phyloP scores from a whole-genome alignment of 495 filamentous ascomycete species.

The Podospora anserina region DNA sequence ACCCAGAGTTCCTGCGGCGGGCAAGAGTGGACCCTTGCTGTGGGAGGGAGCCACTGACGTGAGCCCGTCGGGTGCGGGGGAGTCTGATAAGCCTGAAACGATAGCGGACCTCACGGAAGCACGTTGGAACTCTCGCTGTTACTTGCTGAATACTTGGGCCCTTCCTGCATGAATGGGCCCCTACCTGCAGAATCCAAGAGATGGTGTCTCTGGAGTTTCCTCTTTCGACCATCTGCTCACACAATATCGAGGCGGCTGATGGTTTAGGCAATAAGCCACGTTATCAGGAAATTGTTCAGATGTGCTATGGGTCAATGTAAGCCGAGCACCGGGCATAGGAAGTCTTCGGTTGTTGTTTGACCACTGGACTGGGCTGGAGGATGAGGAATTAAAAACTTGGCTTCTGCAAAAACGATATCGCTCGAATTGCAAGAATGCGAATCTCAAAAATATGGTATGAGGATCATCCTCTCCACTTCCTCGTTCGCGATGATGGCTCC shows the following conservation, averaged over 20 bases:
- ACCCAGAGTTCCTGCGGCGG: background rate
- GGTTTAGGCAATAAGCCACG: background rate
- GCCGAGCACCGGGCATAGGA: too few species aligned
- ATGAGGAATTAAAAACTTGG: too few species aligned
- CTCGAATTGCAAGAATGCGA: too few species aligned
- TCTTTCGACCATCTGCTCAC: background rate
- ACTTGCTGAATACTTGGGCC: slow-evolving; percentile 5
- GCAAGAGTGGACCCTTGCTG: background rate
- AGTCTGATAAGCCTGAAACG: slow-evolving; percentile 7
- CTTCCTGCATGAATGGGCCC: slow-evolving; percentile 6
- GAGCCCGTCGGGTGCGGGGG: slow-evolving; percentile 12
- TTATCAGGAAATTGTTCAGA: background rate
- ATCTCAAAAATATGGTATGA: background rate
- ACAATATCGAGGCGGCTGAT: background rate
- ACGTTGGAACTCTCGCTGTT: slow-evolving; percentile 9
- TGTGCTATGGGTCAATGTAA: background rate
- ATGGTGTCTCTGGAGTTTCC: background rate
- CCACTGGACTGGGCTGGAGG: too few species aligned
- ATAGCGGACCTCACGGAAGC: slow-evolving; percentile 6
- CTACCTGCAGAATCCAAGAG: background rate
- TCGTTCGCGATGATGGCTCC: background rate
- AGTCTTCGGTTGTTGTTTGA: too few species aligned
- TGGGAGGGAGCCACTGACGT: slow-evolving; percentile 11
- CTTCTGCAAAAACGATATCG: too few species aligned
- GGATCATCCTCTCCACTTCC: background rate